Evolutionary conservation across 805 yeast genomes (phyloP), one percentile per base, ranked within the genome.

Genomic region (Diddensiella transvaalensis): DNA sequence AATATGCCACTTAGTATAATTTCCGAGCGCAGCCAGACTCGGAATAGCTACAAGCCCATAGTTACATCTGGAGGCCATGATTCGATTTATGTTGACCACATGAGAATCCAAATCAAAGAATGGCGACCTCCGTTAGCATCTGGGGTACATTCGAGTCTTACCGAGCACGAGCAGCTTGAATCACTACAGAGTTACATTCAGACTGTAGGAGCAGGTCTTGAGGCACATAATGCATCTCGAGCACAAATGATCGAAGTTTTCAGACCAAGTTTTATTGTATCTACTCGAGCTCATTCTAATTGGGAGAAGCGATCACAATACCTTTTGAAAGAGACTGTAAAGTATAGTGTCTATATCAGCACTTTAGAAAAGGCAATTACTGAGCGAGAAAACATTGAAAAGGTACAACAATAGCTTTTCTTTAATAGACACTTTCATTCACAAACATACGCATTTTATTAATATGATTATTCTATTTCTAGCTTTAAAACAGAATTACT

Each of bases 161-260:
- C 50, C 37, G 61, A 47, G 17, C 59, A 19, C 4, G 69, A 68
- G 10, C 83, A 78, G 56, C 61, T 75, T 32, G 52, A 49, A 1
- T 60, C 64, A 15, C 54, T 80, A 51, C 57, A 65, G 40, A 50
- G 53, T 4, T 75, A 77, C 48, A 68, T 74, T 2, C 57, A 62
- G 13, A 60, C 60, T 2, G 58, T 80, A 24, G 68, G 66, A 26
- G 42, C 52, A n/a, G 57, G 64, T 35, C 63, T 77, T 18, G 72
- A 69, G 26, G 58, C 60, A 6, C 85, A 80, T 59, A 69, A 68
- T 47, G 62, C 58, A 33, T 47, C 69, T 17, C 69, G 73, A 45
- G 68, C 66, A 1, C 59, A 55, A 3, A 58, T 77, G 55, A 60
- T 71, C 17, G 55, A 62, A 33, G 52, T 66, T 21, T 73, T 66